Conservation (phyloP, 2,329 filamentous ascomycete genomes). For the Sclerotinia minor region DNA sequence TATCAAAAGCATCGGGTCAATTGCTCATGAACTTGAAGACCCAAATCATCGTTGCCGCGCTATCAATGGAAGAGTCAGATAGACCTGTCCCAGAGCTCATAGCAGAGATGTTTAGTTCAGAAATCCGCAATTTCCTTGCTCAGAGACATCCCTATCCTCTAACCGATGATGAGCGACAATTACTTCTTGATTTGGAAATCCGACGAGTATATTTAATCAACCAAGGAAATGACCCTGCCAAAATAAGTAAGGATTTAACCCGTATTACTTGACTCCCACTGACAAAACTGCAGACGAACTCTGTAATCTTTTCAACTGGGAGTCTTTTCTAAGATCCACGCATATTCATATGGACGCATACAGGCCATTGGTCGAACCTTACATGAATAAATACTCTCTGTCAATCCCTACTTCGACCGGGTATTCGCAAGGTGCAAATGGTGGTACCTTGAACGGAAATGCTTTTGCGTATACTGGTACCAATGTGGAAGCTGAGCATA, state of each 20-base stretch:
- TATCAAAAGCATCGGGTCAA: constrained; percentile 60
- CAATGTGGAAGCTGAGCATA: constrained; percentile 27
- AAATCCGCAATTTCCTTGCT: constrained; percentile 55
- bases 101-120: constrained; percentile 58
- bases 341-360: constrained; percentile 60
- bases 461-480: constrained; percentile 29
- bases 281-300: constrained; percentile 18
- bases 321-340: constrained; percentile 60
- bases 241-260: constrained; percentile 42
- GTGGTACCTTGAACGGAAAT: constrained; percentile 1
- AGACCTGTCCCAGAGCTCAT: constrained; percentile 55
- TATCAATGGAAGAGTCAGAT: constrained; percentile 54
- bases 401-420: constrained; percentile 30
- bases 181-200: constrained; percentile 54
- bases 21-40: constrained; percentile 66
- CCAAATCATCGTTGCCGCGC: constrained; percentile 63
- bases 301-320: constrained; percentile 54
- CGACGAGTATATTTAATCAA: constrained; percentile 58
- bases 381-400: constrained; percentile 43
- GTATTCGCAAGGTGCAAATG: constrained; percentile 10
- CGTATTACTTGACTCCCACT: neutral
- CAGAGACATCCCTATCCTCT: constrained; percentile 55
- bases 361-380: constrained; percentile 51
- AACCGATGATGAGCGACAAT: constrained; percentile 59
- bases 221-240: constrained; percentile 50